phyloP scores from a whole-genome alignment of 169 alveolate species.

The Plasmodium vinckei region DNA sequence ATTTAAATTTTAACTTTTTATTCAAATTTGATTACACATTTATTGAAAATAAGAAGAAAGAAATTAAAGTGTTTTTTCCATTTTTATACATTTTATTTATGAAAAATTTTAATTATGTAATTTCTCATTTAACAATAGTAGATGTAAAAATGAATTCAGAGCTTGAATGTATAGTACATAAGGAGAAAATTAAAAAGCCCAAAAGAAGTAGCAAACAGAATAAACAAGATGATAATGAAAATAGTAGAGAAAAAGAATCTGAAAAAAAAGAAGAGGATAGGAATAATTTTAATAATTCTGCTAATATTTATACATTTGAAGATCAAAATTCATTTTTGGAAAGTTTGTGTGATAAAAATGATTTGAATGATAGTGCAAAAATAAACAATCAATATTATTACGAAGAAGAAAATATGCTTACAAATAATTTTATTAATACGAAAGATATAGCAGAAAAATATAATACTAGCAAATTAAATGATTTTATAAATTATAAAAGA shows the following conservation, averaged over 20 bases:
- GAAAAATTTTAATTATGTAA: slow-evolving; percentile 61
- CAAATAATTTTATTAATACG: too few relatives aligned
- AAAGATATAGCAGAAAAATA: background rate
- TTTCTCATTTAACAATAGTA: slow-evolving; percentile 67
- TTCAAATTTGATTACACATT: slow-evolving; percentile 27
- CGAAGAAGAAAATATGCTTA: too few relatives aligned
- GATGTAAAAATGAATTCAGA: slow-evolving; percentile 30
- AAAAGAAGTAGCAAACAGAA: slow-evolving; percentile 5
- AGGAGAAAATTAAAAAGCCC: background rate
- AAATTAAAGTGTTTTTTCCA: slow-evolving; percentile 29
- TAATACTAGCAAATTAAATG: background rate
- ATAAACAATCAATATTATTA: too few relatives aligned
- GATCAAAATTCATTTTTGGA: too few relatives aligned
- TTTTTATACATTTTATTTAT: slow-evolving; percentile 51
- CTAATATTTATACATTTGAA: background rate
- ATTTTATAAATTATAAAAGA: too few relatives aligned
- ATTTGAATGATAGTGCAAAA: background rate
- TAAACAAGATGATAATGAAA: background rate
- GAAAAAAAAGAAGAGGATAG: too few relatives aligned
- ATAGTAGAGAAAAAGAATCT: background rate
- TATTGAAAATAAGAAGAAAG: slow-evolving; percentile 15
- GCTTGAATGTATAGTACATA: background rate
- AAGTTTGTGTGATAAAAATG: background rate
- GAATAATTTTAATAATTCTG: background rate
- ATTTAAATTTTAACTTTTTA: slow-evolving; percentile 58